Base-by-base conservation (phyloP, 352 stramenopile species). In the Globisporangium middletonii region DNA sequence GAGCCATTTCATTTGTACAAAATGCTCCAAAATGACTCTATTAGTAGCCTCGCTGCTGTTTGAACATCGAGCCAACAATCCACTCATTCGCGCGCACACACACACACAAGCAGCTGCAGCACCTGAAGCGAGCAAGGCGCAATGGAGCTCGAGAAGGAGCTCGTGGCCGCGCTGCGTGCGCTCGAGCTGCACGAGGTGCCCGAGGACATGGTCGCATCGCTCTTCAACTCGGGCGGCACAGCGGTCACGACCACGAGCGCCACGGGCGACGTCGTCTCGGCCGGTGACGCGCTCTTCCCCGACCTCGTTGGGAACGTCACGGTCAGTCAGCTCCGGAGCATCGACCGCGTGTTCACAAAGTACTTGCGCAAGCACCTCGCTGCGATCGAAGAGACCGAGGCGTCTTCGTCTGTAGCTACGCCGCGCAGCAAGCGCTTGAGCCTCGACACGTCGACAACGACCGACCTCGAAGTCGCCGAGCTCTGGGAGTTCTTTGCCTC, bases 181-280 rank as follows among this genome's bases (percentile, higher is more conserved):
- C 77, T 92, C 50, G 69, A 73, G 56, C 77, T 92, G 23, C 66
- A 72, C 28, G 64, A 70, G 8, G 68, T 92, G 28, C 75, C 79
- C 5, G 64, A 71, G 37, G 51, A 63, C 35, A 73, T 77, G 41
- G 79, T 86, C 59, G 50, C 73, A 19, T 68, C 71, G 56, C 69
- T 92, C 11, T 90, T 92, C 51, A 67, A 85, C 60, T 88, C 79
- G 30, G 79, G 79, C 18, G 83, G 79, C 53, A 92, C 83, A 18
- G 72, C 73, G 8, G 59, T 83, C 4, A 41, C 72, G 18, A 66
- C 60, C 4, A 53, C 54, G 18, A 59, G 54, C 46, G 53, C 19
- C 35, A 55, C 53, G 13, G 54, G 53, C 33, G 55, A 61, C 27
- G 64, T 55, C 37, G 64, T 67, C 15, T n/a, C 50, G 11, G 54